Evolutionary conservation across 2,329 filamentous ascomycete species (phyloP), one percentile per base, ranked within the genome.

Genomic region (Exophiala alcalophila): DNA sequence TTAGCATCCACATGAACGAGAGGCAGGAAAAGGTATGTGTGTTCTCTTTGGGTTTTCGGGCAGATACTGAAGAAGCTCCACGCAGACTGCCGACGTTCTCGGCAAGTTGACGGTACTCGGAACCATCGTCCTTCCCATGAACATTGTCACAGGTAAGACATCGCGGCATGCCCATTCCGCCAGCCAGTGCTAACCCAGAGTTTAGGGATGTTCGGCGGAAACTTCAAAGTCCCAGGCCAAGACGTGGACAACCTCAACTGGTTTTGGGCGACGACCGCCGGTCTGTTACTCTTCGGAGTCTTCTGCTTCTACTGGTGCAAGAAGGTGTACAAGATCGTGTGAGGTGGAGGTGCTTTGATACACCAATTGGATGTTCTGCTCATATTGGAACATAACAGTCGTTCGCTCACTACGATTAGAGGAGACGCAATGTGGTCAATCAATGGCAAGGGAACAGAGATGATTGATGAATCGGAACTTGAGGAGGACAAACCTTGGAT

Each of bases 1-100:
- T 98, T 69, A 97, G 96, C 66, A 95, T 97, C 58, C 82, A 89
- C 59, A 97, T 97, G 91, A 96, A 96, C 65, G 91, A 97, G 71
- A 83, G 92, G 32, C 87, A 94, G 63, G 91, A 98, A 65, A 83
- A 94, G 68, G 49, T 44, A 33, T 24, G 41, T 25, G n/a, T 9
- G 11, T 6, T 12, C 15, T n/a, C n/a, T n/a, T n/a, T n/a, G n/a
- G n/a, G n/a, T n/a, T n/a, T n/a, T n/a, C n/a, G n/a, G n/a, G n/a
- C n/a, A n/a, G n/a, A 20, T 32, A 19, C 27, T 43, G 35, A 34
- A 6, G 34, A n/a, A 38, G 21, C 8, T 45, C 10, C n/a, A n/a
- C n/a, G 10, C 20, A 52, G 42, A 98, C 92, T 1, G 88, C 89
- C 27, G 91, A 98, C 62, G 89, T 96, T 1, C 77, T 98, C 9